These are phyloP conservation scores for Diaporthe citriasiana DNA, from an alignment of 2,329 filamentous ascomycete genomes.

Conservation along the genomic window DNA sequence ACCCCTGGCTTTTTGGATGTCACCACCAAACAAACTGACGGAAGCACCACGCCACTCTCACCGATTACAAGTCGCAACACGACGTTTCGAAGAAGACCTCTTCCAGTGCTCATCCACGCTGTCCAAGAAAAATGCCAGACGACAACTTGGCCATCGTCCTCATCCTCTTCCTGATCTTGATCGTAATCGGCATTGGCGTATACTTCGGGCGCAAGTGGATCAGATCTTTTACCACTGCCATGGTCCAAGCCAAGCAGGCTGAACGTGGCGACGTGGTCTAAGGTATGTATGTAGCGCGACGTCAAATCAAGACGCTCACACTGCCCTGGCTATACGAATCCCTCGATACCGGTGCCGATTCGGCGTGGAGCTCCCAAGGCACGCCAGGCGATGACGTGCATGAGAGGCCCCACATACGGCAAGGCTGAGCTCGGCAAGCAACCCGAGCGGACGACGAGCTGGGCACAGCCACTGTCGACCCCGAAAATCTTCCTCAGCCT, in stretches of 20 bases:
- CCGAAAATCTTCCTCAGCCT: conserved; percentile 39
- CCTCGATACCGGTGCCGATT: conserved; percentile 29
- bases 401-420: conserved; percentile 1
- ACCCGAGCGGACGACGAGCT: conserved; percentile 18
- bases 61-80: background rate
- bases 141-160: conserved; percentile 49
- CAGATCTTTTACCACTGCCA: conserved; percentile 45
- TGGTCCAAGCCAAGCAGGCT: conserved; percentile 45
- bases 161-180: conserved; percentile 48
- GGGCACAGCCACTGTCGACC: conserved; percentile 27
- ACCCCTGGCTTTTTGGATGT: background rate
- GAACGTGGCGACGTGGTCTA: conserved; percentile 35
- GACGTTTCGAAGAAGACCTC: background rate
- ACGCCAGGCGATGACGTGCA: conserved; percentile 34
- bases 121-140: conserved; percentile 34
- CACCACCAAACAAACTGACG: background rate
- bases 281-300: background rate
- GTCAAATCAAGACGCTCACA: background rate
- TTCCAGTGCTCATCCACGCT: background rate
- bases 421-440: conserved; percentile 38
- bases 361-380: conserved; percentile 7
- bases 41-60: background rate
- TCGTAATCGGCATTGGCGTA: conserved; percentile 42
- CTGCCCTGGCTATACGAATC: no score
- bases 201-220: conserved; percentile 47